Evolutionary conservation across 2,329 filamentous ascomycete species (phyloP).

Genomic region (Trichoderma oligosporum): DNA sequence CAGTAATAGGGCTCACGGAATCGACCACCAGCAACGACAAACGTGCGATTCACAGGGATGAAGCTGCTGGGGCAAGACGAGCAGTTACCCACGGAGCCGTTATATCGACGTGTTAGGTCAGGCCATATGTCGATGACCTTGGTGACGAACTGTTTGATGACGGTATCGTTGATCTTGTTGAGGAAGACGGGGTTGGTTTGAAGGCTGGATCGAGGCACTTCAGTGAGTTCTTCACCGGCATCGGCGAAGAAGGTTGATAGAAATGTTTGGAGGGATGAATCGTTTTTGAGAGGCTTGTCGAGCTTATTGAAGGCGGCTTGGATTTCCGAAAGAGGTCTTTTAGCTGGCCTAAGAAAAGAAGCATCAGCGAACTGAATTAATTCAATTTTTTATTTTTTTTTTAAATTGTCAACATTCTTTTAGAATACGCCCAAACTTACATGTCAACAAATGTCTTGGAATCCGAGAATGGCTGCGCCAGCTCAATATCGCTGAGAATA

Average conservation of each 20-base stretch:
- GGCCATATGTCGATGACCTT: constrained; percentile 69
- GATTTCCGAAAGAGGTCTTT: constrained; percentile 56
- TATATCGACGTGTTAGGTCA: constrained; percentile 59
- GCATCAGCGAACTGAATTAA: too few relatives aligned
- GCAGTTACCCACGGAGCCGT: constrained; percentile 49
- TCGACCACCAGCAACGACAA: constrained; percentile 67
- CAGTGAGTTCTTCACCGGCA: constrained; percentile 59
- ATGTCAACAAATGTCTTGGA: constrained; percentile 71
- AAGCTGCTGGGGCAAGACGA: constrained; percentile 60
- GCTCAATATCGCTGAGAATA: constrained; percentile 57
- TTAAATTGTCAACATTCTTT: too few relatives aligned
- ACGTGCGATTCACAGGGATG: constrained; percentile 62
- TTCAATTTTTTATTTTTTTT: too few relatives aligned
- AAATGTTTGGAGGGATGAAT: constrained; percentile 59
- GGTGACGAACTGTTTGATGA: constrained; percentile 56
- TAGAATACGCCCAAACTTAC: too few relatives aligned
- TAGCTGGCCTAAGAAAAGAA: constrained; percentile 60
- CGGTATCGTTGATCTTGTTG: constrained; percentile 51
- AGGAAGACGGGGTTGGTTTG: constrained; percentile 57
- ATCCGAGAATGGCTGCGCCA: constrained; percentile 61
- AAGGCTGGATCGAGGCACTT: constrained; percentile 49
- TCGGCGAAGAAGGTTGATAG: constrained; percentile 60
- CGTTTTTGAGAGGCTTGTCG: constrained; percentile 58
- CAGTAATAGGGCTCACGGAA: constrained; percentile 70
- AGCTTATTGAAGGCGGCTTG: constrained; percentile 58